A percentile compares a stretch with the other conserved stretches of the same genome.
These are phyloP conservation scores for Citrullus mucosospermus DNA, from an alignment of 306 rosid genomes.

Conservation along the genomic window DNA sequence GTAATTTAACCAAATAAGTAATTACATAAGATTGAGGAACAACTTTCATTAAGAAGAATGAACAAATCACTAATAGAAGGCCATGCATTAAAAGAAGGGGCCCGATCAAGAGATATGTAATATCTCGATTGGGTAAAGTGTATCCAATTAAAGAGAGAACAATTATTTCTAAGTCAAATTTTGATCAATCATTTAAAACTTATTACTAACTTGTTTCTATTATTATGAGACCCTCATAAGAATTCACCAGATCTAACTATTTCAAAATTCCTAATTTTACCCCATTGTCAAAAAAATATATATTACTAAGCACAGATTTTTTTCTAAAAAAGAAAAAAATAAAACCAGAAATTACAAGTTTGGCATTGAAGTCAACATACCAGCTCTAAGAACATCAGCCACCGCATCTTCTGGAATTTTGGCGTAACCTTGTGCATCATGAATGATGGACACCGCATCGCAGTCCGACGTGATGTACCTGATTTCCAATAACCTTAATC, in stretches of 20 bases:
- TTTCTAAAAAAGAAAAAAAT: not conserved
- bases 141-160: not conserved
- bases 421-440: conserved; percentile 36
- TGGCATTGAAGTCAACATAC: conserved; percentile 9
- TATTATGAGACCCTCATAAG: not conserved
- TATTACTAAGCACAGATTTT: not conserved
- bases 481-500: not conserved
- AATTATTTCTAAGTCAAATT: not conserved
- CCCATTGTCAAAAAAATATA: not conserved
- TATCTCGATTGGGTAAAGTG: not conserved
- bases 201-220: not conserved
- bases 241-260: not conserved
- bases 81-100: not conserved
- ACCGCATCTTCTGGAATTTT: conserved; percentile 73
- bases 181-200: not conserved
- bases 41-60: not conserved
- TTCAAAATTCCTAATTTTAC: not conserved
- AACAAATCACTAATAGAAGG: not conserved
- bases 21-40: not conserved
- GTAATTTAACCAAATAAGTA: not conserved
- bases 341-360: not conserved
- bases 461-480: conserved; percentile 89
- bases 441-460: conserved; percentile 58
- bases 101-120: not conserved
- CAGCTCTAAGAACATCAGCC: conserved; percentile 67